Percentiles rank a stretch among this genome's conserved stretches.
These are phyloP conservation scores for Zizania palustris DNA, from an alignment of 202 grass and related monocot species.

Conservation along the genomic window DNA sequence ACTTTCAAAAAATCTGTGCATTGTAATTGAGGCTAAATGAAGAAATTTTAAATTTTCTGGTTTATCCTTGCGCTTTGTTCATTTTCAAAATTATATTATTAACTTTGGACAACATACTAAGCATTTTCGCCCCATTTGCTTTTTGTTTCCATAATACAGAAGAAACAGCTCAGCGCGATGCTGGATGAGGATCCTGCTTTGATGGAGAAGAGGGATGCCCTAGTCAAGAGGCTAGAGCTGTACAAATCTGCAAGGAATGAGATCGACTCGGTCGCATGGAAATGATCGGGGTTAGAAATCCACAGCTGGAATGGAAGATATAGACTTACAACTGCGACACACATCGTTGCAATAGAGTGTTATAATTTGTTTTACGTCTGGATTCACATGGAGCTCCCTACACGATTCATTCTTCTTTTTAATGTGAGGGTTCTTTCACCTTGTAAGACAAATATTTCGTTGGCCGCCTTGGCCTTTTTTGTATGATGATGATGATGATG, in stretches of 20 bases:
- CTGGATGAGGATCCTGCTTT: constrained; percentile 91
- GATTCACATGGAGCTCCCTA: constrained; percentile 13
- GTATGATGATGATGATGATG: constrained; percentile 37
- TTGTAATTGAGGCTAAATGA: background rate
- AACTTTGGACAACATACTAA: background rate
- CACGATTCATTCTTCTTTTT: constrained; percentile 12
- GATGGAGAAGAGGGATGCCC: constrained; percentile 95
- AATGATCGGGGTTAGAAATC: constrained; percentile 49
- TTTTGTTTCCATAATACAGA: constrained; percentile 53
- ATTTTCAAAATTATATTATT: background rate
- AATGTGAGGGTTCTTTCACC: background rate
- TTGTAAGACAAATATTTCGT: constrained; percentile 19
- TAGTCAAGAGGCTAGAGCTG: constrained; percentile 93
- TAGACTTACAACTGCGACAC: constrained; percentile 9
- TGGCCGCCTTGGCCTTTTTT: constrained; percentile 45
- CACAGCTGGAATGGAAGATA: background rate
- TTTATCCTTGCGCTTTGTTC: background rate
- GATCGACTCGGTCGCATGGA: constrained; percentile 94
- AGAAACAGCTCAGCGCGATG: constrained; percentile 96
- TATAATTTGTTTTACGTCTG: constrained; percentile 34
- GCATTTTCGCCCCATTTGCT: background rate
- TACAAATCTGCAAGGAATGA: constrained; percentile 94
- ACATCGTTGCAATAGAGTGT: constrained; percentile 27
- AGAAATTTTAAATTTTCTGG: background rate
- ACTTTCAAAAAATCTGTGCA: background rate